These are phyloP conservation scores for Kluyveromyces wickerhamii DNA, from an alignment of 805 yeast genomes.

Conservation along the genomic window DNA sequence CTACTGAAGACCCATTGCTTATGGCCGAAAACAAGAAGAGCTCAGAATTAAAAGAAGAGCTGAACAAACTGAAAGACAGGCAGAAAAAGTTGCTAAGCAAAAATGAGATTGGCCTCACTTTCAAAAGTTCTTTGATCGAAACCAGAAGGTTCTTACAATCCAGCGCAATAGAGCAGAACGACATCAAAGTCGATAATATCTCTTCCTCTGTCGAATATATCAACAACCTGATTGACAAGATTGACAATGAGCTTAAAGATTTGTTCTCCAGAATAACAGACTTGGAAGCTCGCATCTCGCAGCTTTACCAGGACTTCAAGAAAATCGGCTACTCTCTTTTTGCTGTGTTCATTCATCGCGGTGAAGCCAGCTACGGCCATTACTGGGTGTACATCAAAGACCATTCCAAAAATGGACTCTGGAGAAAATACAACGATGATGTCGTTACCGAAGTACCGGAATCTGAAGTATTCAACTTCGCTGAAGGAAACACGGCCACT, in stretches of 20 bases:
- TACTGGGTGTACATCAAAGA: constrained; percentile 94
- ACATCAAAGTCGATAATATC: constrained; percentile 30
- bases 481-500: constrained; percentile 73
- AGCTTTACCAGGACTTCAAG: constrained; percentile 55
- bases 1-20: constrained; percentile 51
- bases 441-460: constrained; percentile 72
- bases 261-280: constrained; percentile 36
- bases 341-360: constrained; percentile 91
- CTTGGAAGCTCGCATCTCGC: constrained; percentile 42
- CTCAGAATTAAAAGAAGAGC: constrained; percentile 49
- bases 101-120: constrained; percentile 44
- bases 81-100: constrained; percentile 36
- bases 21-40: constrained; percentile 48
- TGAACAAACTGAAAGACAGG: constrained; percentile 37
- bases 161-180: constrained; percentile 35
- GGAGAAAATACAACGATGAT: constrained; percentile 91
- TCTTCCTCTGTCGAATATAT: constrained; percentile 24
- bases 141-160: constrained; percentile 50
- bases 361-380: constrained; percentile 94
- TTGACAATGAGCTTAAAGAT: constrained; percentile 39
- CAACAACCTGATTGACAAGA: constrained; percentile 36
- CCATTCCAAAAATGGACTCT: constrained; percentile 47
- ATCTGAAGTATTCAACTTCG: constrained; percentile 58
- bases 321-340: constrained; percentile 72
- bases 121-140: constrained; percentile 45